A percentile compares a stretch with the other conserved stretches of the same genome.
phyloP scores from a whole-genome alignment of 768 basidiomycete genomes.

The Russula sp. region DNA sequence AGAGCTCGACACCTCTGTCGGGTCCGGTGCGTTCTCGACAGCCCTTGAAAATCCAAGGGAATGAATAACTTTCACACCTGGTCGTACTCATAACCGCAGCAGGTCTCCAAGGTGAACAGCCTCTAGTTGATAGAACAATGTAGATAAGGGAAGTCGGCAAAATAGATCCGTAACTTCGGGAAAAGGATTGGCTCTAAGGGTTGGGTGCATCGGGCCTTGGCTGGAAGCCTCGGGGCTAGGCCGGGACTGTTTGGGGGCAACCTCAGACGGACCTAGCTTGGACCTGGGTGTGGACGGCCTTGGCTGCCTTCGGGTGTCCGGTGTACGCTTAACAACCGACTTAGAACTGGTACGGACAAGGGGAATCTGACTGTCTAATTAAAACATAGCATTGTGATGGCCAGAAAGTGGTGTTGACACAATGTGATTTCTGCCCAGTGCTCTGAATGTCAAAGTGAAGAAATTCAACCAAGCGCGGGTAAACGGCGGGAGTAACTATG shows the following conservation, averaged over 20 bases:
- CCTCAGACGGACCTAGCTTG: neutral
- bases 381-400: constrained; percentile 80
- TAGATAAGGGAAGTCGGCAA: constrained; percentile 81
- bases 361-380: constrained; percentile 49
- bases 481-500: constrained; percentile 48
- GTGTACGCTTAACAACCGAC: too few species aligned
- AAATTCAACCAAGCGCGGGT: constrained; percentile 36
- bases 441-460: constrained; percentile 63
- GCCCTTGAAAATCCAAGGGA: constrained; percentile 29
- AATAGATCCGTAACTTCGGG: constrained; percentile 80
- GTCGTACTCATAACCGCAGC: constrained; percentile 77
- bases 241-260: constrained; percentile 69
- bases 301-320: too few species aligned
- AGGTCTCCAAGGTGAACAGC: constrained; percentile 80
- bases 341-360: too few species aligned
- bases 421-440: constrained; percentile 83
- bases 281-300: too few species aligned
- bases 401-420: constrained; percentile 73
- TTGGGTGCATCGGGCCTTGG: constrained; percentile 68
- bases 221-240: constrained; percentile 58
- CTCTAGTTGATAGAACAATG: constrained; percentile 79
- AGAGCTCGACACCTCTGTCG: too few species aligned
- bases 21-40: too few species aligned
- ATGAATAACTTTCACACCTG: constrained; percentile 66
- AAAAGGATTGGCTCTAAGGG: constrained; percentile 79